Conservation (phyloP, 2,329 filamentous ascomycete genomes). For the Bipolaris cookei region DNA sequence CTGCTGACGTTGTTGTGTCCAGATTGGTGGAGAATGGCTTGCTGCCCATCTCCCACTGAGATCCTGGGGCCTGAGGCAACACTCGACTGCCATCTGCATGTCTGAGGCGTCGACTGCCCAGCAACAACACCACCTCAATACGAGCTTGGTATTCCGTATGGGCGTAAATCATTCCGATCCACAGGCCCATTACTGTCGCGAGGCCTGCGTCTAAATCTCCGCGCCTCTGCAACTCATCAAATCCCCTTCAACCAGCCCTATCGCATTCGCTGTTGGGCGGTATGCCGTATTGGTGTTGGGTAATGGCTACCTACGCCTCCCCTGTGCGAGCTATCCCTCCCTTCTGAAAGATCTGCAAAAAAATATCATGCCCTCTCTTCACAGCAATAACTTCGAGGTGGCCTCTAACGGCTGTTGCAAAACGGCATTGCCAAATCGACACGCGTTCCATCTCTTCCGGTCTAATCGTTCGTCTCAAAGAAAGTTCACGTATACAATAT, state of each 20-base stretch:
- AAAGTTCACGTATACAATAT: conserved; percentile 3
- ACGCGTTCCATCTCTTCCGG: neutral
- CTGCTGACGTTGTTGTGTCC: conserved; percentile 31
- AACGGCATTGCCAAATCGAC: neutral
- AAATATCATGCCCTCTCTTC: neutral
- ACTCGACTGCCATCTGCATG: conserved; percentile 4
- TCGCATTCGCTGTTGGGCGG: conserved; percentile 5
- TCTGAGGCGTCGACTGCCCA: conserved; percentile 10
- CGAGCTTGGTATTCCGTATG: conserved; percentile 7
- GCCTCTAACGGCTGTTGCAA: neutral
- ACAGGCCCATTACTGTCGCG: conserved; percentile 1
- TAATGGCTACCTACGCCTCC: conserved; percentile 1
- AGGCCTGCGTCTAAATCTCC: conserved; percentile 2
- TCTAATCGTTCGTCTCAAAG: neutral
- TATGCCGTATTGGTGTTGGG: conserved; percentile 6
- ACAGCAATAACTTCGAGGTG: neutral
- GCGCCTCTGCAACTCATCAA: conserved; percentile 4
- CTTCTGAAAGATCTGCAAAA: conserved; percentile 2
- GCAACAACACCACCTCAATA: conserved; percentile 5
- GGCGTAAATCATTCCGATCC: conserved; percentile 1
- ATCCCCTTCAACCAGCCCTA: conserved; percentile 11
- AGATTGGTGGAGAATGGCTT: conserved; percentile 43
- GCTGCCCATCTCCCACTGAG: conserved; percentile 6
- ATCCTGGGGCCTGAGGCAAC: conserved; percentile 11
- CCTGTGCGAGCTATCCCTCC: neutral